Evolutionary conservation across 2,329 filamentous ascomycete species (phyloP), one percentile per base, ranked within the genome.

Genomic region (Sarocladium oryzae): DNA sequence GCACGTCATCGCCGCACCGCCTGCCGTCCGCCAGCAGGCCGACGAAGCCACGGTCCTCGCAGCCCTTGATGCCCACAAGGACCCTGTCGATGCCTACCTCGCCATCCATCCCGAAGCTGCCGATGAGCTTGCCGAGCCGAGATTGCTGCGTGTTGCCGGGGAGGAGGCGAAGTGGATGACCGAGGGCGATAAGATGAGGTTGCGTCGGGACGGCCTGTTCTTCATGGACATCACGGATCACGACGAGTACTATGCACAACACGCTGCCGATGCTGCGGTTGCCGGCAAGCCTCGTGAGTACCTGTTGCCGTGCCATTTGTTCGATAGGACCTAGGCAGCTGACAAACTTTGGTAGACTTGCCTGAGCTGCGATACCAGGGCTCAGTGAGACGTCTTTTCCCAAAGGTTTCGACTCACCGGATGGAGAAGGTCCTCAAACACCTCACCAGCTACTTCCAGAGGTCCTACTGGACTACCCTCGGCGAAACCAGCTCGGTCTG

Each of bases 191-290:
- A 89, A 89, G 68, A 84, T 85, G 79, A 76, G 74, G 54, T 68
- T 89, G 43, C 78, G 82, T 58, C 71, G 81, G 58, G 78, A 83
- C 63, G 81, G 82, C 54, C 74, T 78, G 58, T 85, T 82, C 63
- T 89, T 89, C 70, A 84, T 86, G 70, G 85, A 89, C 65, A 81
- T 89, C 56, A 88, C 85, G 11, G 75, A 84, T 53, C 76, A 78
- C 49, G 70, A 76, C 32, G 77, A 82, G 30, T 73, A 80, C 40
- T 66, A 67, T 50, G 50, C 56, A 6, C 52, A 60, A n/a, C 52
- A 62, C 9, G 55, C 59, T 23, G 52, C 52, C 7, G 11, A 50
- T 6, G 51, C 52, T 5, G 35, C 57, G 3, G 36, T 55, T 49
- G 56, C 62, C 2, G 64, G 63, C 16, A 67, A 54, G 64, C 64